Percentiles rank a stretch among this genome's conserved stretches.
phyloP scores from a whole-genome alignment of 495 filamentous ascomycete species.

The Annulohypoxylon maeteangense region DNA sequence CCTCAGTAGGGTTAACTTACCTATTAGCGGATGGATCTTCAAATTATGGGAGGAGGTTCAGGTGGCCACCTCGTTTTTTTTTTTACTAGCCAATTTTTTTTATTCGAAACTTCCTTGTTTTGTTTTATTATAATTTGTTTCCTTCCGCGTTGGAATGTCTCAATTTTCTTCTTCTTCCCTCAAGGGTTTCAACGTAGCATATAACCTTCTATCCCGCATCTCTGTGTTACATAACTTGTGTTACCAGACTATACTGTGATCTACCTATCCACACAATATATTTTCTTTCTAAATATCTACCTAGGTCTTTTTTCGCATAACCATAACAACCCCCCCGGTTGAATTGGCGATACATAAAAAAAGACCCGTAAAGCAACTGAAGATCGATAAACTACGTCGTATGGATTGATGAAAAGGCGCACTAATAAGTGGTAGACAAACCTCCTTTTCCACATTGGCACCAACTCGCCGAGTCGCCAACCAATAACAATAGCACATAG shows the following conservation, averaged over 20 bases:
- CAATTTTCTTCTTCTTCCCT: background rate
- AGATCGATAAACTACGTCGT: background rate
- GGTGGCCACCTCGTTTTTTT: constrained; percentile 15
- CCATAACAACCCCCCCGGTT: background rate
- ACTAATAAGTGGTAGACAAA: background rate
- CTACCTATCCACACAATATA: background rate
- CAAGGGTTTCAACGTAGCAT: background rate
- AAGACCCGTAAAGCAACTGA: background rate
- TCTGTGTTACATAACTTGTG: constrained; percentile 14
- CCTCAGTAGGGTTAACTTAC: constrained; percentile 38
- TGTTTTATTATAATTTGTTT: constrained; percentile 24
- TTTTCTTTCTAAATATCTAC: background rate
- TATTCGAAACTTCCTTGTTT: constrained; percentile 30
- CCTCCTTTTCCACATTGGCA: constrained; percentile 19
- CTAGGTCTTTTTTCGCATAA: background rate
- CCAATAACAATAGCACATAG: constrained; percentile 32
- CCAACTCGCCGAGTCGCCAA: constrained; percentile 12
- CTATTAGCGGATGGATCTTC: constrained; percentile 42
- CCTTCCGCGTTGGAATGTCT: constrained; percentile 11
- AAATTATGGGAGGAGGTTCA: constrained; percentile 27
- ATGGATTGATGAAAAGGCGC: background rate
- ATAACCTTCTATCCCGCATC: constrained; percentile 1
- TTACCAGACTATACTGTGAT: constrained; percentile 9
- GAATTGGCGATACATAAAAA: background rate
- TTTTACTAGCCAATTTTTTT: background rate